Evolutionary conservation across 2,329 filamentous ascomycete species (phyloP), one percentile per base, ranked within the genome.

Genomic region (Sporothrix schenckii): DNA sequence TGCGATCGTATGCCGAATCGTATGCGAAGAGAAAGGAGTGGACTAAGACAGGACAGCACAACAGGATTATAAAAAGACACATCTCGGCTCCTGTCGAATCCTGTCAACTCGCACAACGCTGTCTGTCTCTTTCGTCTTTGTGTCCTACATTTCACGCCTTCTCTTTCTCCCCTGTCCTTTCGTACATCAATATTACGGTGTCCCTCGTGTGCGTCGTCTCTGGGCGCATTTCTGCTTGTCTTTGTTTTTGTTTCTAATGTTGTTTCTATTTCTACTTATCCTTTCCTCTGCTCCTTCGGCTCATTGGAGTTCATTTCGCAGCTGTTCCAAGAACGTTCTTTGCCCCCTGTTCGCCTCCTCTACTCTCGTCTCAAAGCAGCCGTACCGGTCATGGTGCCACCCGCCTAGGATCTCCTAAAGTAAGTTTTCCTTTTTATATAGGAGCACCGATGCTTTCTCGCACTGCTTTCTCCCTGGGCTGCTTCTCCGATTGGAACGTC

Each of bases 81-180:
- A 47, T 47, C 39, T 63, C 58, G 58, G 11, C 39, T 63, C 58
- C 19, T 61, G 39, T 61, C n/a, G 39, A 61, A 34, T 54, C 53
- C 34, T 39, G 27, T 39, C 39, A 63, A 39, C 34, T 63, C 30
- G 58, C n/a, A 63, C 58, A 47, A 39, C 30, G 41, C 54, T 7
- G 30, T 5, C 7, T 27, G 58, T 27, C 54, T 58, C 34, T 34
- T 5, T 5, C 34, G 27, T 39, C 34, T 41, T n/a, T 61, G 34
- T n/a, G 44, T 61, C 24, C 24, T 9, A 9, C 53, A 19, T 34
- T 14, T 34, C 53, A 34, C 19, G 27, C 14, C 14, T 34, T 58
- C 54, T 11, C 7, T 39, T 19, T 34, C 34, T 19, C 21, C 58
- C n/a, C 58, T 47, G 3, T 44, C 21, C n/a, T 24, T 63, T 47